A percentile compares a stretch with the other conserved stretches of the same genome.
Conservation (phyloP, 169 alveolate genomes). For the Neospora caninum region DNA sequence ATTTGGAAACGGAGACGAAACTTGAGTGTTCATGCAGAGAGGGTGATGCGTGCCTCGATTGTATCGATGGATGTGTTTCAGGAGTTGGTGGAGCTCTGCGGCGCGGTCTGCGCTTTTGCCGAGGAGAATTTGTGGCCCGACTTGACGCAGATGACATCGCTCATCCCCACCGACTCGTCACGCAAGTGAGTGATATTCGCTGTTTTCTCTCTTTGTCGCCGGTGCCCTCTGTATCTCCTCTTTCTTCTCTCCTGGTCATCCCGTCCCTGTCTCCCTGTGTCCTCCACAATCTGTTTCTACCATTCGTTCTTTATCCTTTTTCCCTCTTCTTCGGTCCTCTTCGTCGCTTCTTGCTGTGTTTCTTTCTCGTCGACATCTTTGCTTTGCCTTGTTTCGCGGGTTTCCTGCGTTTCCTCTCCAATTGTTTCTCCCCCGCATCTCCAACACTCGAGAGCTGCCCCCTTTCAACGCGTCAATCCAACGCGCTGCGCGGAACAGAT, state of each 20-base stretch:
- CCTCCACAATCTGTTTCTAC: neutral
- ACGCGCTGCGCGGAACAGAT: no score
- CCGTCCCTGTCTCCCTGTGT: neutral
- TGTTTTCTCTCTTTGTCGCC: no score
- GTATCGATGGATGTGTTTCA: neutral
- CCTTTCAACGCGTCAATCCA: no score
- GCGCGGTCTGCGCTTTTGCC: neutral
- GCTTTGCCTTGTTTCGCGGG: no score
- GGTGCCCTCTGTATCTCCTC: neutral
- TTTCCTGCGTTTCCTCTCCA: no score
- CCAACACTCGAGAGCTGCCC: no score
- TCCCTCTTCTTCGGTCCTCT: neutral
- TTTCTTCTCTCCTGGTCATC: neutral
- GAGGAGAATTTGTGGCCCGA: neutral
- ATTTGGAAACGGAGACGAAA: no score
- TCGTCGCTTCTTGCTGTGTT: neutral
- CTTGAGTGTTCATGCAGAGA: no score
- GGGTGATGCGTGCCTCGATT: no score
- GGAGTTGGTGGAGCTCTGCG: slow-evolving; percentile 3
- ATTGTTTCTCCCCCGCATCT: no score
- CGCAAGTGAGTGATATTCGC: neutral
- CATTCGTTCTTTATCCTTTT: neutral
- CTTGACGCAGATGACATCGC: slow-evolving; percentile 31
- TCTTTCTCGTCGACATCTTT: neutral
- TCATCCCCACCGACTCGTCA: neutral